Base-by-base conservation (phyloP, 306 rosid species). In the Trifolium repens region DNA sequence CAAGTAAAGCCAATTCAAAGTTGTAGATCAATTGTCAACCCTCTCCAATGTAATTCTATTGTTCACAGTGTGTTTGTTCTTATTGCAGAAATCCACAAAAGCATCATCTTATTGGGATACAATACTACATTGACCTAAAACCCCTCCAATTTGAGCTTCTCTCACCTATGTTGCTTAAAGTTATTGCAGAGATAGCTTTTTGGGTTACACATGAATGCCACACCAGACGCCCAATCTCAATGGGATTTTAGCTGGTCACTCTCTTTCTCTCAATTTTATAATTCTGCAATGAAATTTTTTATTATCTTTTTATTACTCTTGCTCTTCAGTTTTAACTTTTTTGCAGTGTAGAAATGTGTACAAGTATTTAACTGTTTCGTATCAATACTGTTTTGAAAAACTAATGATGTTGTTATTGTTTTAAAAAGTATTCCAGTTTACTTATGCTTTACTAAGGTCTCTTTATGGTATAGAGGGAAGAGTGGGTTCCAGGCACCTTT, bases 171-270 rank as follows among this genome's bases (percentile, higher is more conserved):
- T 5, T 5, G 9, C 63, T 57, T 11, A 16, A 57, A 57, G 8
- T 61, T 61, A 34, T 34, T 59, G 67, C 67, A 61, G 67, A 61
- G 43, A 14, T 34, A 61, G 43, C 63, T 57, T 24, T 57, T 24
- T 27, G 7, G 35, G 1, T 74, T 52, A 13, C 79, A 15, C 79
- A 76, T 76, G 80, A 73, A 61, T 76, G 24, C 30, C 42, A 22
- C 79, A 50, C 72, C 63, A 63, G 52, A 49, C 13, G 8, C 53
- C 53, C 40, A 63, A 19, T 39, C 73, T 9, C 80, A 39, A 53
- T 76, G 80, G 80, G 80, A 66, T 39, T 76, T 76, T 47, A 26
- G 8, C 73, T 66, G 73, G 80, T 76, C 12, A 50, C 34, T 65
- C 57, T 75, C 79, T 69, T 54, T 50, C 42, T 43, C 73, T 57